A percentile compares a stretch with the other conserved stretches of the same genome.
These are phyloP conservation scores for Apophysomyces sp. DNA, from an alignment of 371 early-diverging fungal species.

Conservation along the genomic window DNA sequence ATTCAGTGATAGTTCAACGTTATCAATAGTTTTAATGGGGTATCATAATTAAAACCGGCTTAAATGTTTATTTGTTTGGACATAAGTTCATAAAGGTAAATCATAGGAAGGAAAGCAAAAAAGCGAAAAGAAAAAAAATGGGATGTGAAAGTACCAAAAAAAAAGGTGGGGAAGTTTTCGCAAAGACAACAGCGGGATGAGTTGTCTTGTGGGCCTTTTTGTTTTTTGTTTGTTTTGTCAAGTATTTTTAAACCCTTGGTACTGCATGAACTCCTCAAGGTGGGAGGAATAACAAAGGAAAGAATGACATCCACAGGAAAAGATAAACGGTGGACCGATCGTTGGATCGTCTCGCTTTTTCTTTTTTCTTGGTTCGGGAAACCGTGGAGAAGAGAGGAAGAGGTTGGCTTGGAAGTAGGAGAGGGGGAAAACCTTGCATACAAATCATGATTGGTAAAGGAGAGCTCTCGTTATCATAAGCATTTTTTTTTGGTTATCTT, in stretches of 20 bases:
- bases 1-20: conserved; percentile 84
- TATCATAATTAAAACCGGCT: conserved; percentile 6
- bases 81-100: not conserved
- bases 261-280: not conserved
- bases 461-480: too few species aligned
- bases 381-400: not conserved
- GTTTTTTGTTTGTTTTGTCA: not conserved
- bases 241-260: not conserved
- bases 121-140: too few species aligned
- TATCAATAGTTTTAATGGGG: conserved; percentile 37
- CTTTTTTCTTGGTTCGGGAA: not conserved
- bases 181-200: not conserved
- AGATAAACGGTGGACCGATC: not conserved
- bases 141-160: too few species aligned
- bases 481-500: not conserved
- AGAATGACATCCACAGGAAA: not conserved
- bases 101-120: too few species aligned
- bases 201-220: not conserved
- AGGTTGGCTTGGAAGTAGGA: too few species aligned
- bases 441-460: not conserved
- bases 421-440: not conserved
- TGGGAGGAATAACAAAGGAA: not conserved
- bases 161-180: not conserved
- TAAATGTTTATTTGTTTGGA: not conserved
- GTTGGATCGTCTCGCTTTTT: not conserved